phyloP scores from a whole-genome alignment of 2,329 filamentous ascomycete genomes.

The Monilinia fructigena region DNA sequence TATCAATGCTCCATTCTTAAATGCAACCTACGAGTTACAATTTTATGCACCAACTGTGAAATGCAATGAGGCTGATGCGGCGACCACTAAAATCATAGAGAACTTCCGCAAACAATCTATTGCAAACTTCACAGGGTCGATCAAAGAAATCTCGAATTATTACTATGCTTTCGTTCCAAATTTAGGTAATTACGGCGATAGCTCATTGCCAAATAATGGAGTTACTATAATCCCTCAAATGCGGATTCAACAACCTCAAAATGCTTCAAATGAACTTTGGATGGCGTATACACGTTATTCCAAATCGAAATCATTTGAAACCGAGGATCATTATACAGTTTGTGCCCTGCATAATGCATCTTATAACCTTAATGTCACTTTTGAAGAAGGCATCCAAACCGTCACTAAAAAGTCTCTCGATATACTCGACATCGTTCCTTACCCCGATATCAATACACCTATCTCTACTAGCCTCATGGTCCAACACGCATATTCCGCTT shows the following conservation, averaged over 20 bases:
- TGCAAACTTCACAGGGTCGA: constrained; percentile 1
- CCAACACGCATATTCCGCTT: constrained; percentile 28
- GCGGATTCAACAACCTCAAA: constrained; percentile 25
- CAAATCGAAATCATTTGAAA: constrained; percentile 3
- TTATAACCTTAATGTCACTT: constrained; percentile 25
- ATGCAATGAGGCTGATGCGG: constrained; percentile 26
- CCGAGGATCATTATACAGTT: constrained; percentile 20
- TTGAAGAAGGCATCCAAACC: constrained; percentile 25
- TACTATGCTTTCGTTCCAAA: constrained; percentile 30
- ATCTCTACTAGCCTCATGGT: constrained; percentile 15
- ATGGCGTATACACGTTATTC: constrained; percentile 23
- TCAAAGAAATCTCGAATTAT: constrained; percentile 22
- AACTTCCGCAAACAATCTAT: constrained; percentile 3
- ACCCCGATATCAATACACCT: constrained; percentile 17
- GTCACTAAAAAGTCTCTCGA: constrained; percentile 16
- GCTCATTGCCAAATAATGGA: neutral
- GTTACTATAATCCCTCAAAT: constrained; percentile 4
- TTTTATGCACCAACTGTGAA: constrained; percentile 29
- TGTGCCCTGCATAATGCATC: constrained; percentile 28
- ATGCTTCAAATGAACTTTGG: constrained; percentile 29
- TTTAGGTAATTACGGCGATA: constrained; percentile 18
- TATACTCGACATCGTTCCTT: constrained; percentile 17
- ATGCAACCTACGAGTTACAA: constrained; percentile 27
- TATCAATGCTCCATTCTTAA: constrained; percentile 24
- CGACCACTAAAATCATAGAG: constrained; percentile 22